Evolutionary conservation across 225 moss, liverwort and hornwort species (phyloP), one percentile per base, ranked within the genome.

Genomic region (Bryum argenteum): DNA sequence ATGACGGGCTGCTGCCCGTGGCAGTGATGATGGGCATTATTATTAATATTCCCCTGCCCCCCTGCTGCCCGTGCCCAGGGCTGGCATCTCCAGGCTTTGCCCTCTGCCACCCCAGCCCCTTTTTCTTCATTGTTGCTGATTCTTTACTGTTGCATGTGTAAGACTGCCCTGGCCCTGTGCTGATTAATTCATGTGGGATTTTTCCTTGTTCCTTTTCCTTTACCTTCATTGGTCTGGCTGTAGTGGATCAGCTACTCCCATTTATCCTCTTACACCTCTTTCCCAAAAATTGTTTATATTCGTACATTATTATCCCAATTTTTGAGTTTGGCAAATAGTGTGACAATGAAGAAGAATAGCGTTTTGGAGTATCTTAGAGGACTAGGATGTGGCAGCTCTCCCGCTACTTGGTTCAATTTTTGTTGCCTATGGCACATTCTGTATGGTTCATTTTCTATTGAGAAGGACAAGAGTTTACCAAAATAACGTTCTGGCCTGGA

Each of bases 61-160:
- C 9, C 38, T 16, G 15, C 38, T 16, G 15, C 26, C 16, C 28
- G 5, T 19, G 51, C 20, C 43, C 58, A 24, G 56, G 8, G 11
- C 55, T 55, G 67, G 67, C 75, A 67, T 50, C 51, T 56, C 63
- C 77, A 77, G 77, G 77, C 73, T 74, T 72, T 61, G 53, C 56
- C 33, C 1, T 54, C 63, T 56, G 70, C 24, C 51, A 43, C 6
- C 5, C 19, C 0, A 2, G 28, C 2, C 67, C 55, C 8, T 39
- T 61, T 33, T 56, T 37, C 62, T 74, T 56, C 79, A 8, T 55
- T 68, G 62, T 39, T 66, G 55, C 78, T 68, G 47, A 22, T 62
- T 61, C 78, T 63, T 71, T 67, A 58, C 77, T 65, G 23, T 11
- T 66, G 52, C 67, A 10, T 52, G 67, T 75, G 67, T 41, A 47